Conservation (phyloP, 2,329 filamentous ascomycete species). For the Penicillium brevicompactum region DNA sequence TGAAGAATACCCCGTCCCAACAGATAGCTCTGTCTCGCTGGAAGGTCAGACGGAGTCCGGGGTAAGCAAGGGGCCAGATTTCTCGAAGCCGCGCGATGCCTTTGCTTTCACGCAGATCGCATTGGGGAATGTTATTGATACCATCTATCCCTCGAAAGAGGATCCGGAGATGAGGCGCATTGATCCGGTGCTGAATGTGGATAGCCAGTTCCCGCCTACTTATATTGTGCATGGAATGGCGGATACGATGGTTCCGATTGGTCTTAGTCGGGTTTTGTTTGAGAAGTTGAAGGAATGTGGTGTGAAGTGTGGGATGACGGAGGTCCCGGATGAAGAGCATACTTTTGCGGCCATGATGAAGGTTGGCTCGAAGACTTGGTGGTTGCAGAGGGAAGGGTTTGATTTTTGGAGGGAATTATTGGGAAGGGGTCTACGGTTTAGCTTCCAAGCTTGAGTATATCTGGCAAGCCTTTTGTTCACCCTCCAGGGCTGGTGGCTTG, state of each 20-base stretch:
- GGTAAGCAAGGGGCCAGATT: constrained; percentile 34
- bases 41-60: constrained; percentile 39
- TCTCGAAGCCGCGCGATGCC: constrained; percentile 40
- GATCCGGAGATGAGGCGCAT: constrained; percentile 24
- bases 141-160: constrained; percentile 29
- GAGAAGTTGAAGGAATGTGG: constrained; percentile 27
- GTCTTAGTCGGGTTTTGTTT: constrained; percentile 37
- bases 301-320: constrained; percentile 39
- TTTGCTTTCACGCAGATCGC: constrained; percentile 48
- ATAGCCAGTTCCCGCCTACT: constrained; percentile 38
- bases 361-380: constrained; percentile 38
- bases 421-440: constrained; percentile 11
- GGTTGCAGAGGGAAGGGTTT: constrained; percentile 44
- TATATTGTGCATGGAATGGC: constrained; percentile 46
- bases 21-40: constrained; percentile 43
- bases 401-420: constrained; percentile 43
- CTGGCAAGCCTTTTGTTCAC: background rate
- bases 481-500: too few relatives aligned
- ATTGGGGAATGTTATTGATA: constrained; percentile 40
- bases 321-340: constrained; percentile 47
- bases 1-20: constrained; percentile 40
- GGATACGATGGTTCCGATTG: constrained; percentile 44
- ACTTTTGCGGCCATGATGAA: constrained; percentile 48
- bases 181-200: constrained; percentile 41
- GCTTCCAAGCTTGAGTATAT: background rate